Percentiles rank a stretch among this genome's conserved stretches.
These are phyloP conservation scores for Myrmaecium sp. DNA, from an alignment of 2,329 filamentous ascomycete genomes.

Conservation along the genomic window DNA sequence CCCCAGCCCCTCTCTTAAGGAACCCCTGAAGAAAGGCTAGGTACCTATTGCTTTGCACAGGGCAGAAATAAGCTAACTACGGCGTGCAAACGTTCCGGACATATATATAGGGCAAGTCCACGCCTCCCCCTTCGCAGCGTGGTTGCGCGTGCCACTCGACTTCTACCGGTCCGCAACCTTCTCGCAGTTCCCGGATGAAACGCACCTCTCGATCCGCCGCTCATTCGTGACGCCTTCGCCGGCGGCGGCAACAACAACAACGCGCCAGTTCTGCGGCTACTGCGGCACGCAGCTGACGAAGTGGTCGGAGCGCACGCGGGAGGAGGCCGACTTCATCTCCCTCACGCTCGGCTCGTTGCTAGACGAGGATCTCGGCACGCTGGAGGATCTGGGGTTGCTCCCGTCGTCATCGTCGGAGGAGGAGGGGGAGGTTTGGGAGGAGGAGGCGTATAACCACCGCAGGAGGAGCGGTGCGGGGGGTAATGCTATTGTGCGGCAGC, in stretches of 20 bases:
- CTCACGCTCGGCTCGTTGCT: conserved; percentile 65
- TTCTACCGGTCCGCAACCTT: conserved; percentile 67
- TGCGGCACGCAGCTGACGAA: conserved; percentile 75
- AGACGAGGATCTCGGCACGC: conserved; percentile 49
- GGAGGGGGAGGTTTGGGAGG: conserved; percentile 7
- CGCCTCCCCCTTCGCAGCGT: conserved; percentile 59
- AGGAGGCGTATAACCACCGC: conserved; percentile 8
- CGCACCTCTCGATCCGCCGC: conserved; percentile 26
- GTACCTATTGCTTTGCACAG: neutral
- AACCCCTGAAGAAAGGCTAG: neutral
- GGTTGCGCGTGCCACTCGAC: conserved; percentile 62
- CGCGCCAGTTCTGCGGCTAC: conserved; percentile 80
- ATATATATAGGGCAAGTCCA: conserved; percentile 43
- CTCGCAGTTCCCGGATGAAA: conserved; percentile 63
- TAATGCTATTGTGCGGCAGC: conserved; percentile 12
- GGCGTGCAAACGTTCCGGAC: conserved; percentile 12
- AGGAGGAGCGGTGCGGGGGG: conserved; percentile 7
- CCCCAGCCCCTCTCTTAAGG: conserved; percentile 1
- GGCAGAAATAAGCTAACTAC: neutral
- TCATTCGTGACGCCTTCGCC: conserved; percentile 22
- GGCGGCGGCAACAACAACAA: conserved; percentile 30
- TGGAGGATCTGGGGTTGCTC: conserved; percentile 62
- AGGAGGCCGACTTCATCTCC: conserved; percentile 62
- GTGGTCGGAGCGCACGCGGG: conserved; percentile 58
- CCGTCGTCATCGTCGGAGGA: conserved; percentile 24